These are phyloP conservation scores for Salix udensis DNA, from an alignment of 345 rosid genomes.

Conservation along the genomic window DNA sequence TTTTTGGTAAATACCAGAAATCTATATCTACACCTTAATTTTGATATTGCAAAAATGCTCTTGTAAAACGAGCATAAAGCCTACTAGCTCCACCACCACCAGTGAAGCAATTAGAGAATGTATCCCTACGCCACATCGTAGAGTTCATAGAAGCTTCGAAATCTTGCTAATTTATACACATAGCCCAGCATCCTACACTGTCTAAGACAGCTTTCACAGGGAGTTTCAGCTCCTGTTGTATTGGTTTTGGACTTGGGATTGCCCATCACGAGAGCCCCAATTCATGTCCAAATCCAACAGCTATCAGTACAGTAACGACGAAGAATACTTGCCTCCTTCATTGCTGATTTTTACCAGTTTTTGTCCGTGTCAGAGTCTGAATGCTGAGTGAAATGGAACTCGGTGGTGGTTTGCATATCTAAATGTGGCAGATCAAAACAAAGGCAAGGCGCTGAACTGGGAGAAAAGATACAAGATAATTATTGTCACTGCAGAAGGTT, in stretches of 20 bases:
- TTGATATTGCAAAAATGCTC: neutral
- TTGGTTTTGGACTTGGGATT: too few relatives aligned
- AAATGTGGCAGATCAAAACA: slow-evolving; percentile 48
- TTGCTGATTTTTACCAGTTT: neutral
- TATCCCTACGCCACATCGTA: too few relatives aligned
- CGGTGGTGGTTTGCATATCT: neutral
- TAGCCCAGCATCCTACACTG: too few relatives aligned
- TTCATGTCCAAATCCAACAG: neutral
- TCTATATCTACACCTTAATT: neutral
- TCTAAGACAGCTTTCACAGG: too few relatives aligned
- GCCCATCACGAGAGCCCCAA: too few relatives aligned
- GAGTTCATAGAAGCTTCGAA: too few relatives aligned
- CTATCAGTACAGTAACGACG: neutral
- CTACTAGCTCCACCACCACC: too few relatives aligned
- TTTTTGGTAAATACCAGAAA: slow-evolving; percentile 49
- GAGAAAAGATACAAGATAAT: slow-evolving; percentile 56
- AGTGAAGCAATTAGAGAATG: too few relatives aligned
- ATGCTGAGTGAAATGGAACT: neutral
- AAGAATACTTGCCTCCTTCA: neutral
- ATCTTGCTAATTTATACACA: too few relatives aligned
- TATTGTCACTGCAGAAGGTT: slow-evolving; percentile 83
- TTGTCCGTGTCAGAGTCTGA: neutral
- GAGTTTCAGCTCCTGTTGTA: too few relatives aligned
- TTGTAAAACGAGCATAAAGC: neutral
- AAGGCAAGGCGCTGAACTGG: slow-evolving; percentile 66